These are phyloP conservation scores for Tremella yokohamensis DNA, from an alignment of 768 basidiomycete species.

Conservation along the genomic window DNA sequence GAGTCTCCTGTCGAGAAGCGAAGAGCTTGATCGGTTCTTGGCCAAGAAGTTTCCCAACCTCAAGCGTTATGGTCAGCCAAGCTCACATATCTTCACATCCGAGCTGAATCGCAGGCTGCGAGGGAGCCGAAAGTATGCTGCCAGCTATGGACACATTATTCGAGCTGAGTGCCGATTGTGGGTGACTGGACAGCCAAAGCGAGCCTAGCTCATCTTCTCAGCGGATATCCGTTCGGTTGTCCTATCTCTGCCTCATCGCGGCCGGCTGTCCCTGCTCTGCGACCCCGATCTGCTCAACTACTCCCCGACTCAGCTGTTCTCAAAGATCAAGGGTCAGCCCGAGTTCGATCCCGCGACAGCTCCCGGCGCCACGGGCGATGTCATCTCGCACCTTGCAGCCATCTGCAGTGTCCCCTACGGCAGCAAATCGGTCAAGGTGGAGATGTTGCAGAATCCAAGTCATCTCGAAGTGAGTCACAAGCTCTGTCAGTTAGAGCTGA, in stretches of 20 bases:
- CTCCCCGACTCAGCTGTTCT: conserved; percentile 67
- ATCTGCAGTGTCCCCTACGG: conserved; percentile 60
- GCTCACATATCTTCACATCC: neutral
- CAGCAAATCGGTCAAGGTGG: conserved; percentile 61
- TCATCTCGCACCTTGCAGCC: conserved; percentile 80
- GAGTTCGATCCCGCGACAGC: conserved; percentile 34
- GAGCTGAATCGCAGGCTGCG: conserved; percentile 57
- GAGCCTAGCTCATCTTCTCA: conserved; percentile 26
- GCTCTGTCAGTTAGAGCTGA: neutral
- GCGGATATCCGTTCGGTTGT: conserved; percentile 70
- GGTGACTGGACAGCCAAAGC: neutral
- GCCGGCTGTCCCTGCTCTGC: conserved; percentile 78
- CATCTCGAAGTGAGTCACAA: conserved; percentile 41
- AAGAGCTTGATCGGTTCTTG: conserved; percentile 78
- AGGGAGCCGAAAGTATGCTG: conserved; percentile 92
- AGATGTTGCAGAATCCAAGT: conserved; percentile 59
- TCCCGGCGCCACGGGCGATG: conserved; percentile 69
- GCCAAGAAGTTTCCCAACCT: conserved; percentile 73
- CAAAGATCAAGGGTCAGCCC: conserved; percentile 67
- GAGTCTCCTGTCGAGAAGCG: conserved; percentile 66
- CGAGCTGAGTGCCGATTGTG: conserved; percentile 56
- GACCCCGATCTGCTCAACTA: conserved; percentile 62
- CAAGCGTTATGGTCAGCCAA: conserved; percentile 55
- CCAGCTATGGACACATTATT: conserved; percentile 79
- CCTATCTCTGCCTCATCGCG: conserved; percentile 82